These are phyloP conservation scores for Yarrowia bubula DNA, from an alignment of 805 yeast genomes.

Conservation along the genomic window DNA sequence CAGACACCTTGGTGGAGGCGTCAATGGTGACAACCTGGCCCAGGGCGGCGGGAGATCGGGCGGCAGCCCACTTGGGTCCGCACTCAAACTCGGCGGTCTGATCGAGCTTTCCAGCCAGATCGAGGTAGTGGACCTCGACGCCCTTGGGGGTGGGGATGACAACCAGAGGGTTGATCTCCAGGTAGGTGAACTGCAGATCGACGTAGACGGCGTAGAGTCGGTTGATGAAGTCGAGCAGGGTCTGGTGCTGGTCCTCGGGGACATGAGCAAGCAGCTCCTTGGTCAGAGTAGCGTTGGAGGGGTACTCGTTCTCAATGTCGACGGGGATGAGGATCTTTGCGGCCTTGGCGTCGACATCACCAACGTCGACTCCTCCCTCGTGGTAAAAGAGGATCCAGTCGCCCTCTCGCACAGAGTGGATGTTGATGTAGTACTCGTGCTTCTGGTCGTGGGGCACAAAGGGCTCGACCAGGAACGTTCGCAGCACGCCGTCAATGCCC, in stretches of 20 bases:
- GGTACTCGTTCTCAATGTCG: constrained; percentile 44
- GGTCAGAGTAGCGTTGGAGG: constrained; percentile 41
- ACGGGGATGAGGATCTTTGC: constrained; percentile 45
- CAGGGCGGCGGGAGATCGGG: constrained; percentile 45
- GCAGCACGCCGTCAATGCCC: constrained; percentile 42
- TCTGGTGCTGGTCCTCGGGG: constrained; percentile 44
- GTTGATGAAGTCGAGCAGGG: constrained; percentile 47
- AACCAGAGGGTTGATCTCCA: constrained; percentile 48
- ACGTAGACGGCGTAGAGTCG: constrained; percentile 49
- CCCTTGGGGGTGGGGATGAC: constrained; percentile 44
- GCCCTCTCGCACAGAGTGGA: constrained; percentile 49
- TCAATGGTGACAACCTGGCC: constrained; percentile 37
- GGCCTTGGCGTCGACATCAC: constrained; percentile 50
- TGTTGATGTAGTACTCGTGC: constrained; percentile 49
- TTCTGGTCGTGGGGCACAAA: constrained; percentile 48
- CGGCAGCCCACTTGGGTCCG: constrained; percentile 50
- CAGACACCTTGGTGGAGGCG: constrained; percentile 33
- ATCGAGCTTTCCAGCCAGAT: constrained; percentile 49
- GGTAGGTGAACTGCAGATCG: constrained; percentile 48
- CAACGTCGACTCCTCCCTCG: constrained; percentile 51
- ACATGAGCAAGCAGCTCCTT: constrained; percentile 41
- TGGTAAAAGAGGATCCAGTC: constrained; percentile 50
- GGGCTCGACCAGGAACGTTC: constrained; percentile 48
- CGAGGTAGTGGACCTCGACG: constrained; percentile 48
- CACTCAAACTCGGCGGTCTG: constrained; percentile 51